Base-by-base conservation (phyloP, 2,329 filamentous ascomycete genomes). In the Colletotrichum sp. region DNA sequence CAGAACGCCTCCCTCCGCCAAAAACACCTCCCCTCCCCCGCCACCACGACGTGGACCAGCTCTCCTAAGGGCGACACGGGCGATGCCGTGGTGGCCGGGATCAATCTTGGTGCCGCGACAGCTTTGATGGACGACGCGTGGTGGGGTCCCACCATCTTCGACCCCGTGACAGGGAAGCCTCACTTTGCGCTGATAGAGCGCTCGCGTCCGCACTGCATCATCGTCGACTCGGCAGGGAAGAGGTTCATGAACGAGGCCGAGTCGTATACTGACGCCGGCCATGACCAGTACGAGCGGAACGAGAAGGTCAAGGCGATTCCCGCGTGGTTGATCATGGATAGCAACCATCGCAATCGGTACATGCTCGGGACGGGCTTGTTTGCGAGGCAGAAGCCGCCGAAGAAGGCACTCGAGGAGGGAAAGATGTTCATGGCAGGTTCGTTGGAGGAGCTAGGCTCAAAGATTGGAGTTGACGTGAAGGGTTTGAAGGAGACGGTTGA, bases 181-280 rank as follows among this genome's bases (percentile, higher is more conserved):
- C 76, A 77, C 56, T 83, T 80, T 69, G 75, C 75, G 65, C 71
- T 82, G 5, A 79, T 78, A 36, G 83, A 83, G 9, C 79, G 82
- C 43, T 78, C 77, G 3, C 77, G 79, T 16, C 84, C 84, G 28
- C 81, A 82, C 76, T 80, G 78, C 4, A 82, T 85, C 59, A 82
- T 85, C 26, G 83, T 85, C 26, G 83, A 85, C 72, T 69, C 76
- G 13, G 59, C 72, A 13, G 83, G 82, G 12, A 63, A 79, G 52
- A 79, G 84, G 13, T 85, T 85, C 76, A 76, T 80, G 65, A 84
- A 84, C 75, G 84, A 85, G 78, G 76, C 83, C 1, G 77, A 80
- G 64, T 74, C 77, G 28, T 85, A 85, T 73, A 80, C 78, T 5
- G 78, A 79, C 59, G 76, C 78, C 8, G 82, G 80, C 1, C 78